Percentiles rank a stretch among this genome's conserved stretches.
phyloP scores from a whole-genome alignment of 1,284 basidiomycete genomes.

The Hypsizygus ulmarius region DNA sequence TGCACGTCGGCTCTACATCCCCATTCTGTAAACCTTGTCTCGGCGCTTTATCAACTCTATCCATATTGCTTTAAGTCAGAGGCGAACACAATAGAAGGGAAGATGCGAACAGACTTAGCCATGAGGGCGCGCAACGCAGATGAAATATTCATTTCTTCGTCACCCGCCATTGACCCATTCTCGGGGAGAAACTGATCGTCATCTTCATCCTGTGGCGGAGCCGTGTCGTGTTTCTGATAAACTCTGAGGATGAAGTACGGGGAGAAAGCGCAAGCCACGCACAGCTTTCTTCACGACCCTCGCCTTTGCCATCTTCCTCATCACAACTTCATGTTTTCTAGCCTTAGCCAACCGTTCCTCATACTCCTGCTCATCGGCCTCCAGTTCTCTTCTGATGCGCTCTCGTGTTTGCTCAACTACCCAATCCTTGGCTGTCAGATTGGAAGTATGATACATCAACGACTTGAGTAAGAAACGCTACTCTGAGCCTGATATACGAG shows the following conservation, averaged over 20 bases:
- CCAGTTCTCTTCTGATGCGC: constrained; percentile 60
- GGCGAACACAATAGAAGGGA: background rate
- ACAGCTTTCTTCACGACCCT: constrained; percentile 62
- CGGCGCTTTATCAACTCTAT: constrained; percentile 30
- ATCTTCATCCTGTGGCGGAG: constrained; percentile 22
- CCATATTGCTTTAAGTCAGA: constrained; percentile 7
- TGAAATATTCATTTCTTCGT: constrained; percentile 62
- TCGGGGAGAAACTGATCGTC: constrained; percentile 64
- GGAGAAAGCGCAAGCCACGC: constrained; percentile 20
- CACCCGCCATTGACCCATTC: constrained; percentile 30
- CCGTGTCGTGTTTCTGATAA: constrained; percentile 11
- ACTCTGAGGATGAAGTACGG: background rate
- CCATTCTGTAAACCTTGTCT: constrained; percentile 24
- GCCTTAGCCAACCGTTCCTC: constrained; percentile 59
- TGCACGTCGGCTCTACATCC: constrained; percentile 58
- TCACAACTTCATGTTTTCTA: constrained; percentile 58
- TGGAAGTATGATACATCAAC: too few species aligned
- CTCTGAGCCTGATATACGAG: background rate
- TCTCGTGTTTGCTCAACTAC: constrained; percentile 76
- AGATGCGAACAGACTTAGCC: constrained; percentile 54
- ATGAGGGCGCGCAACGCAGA: constrained; percentile 81
- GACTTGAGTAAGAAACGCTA: background rate
- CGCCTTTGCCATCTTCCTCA: constrained; percentile 54
- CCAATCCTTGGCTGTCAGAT: constrained; percentile 78
- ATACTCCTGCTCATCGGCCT: constrained; percentile 63